Conservation (phyloP, 768 basidiomycete genomes). For the Lanmaoa rubissima region DNA sequence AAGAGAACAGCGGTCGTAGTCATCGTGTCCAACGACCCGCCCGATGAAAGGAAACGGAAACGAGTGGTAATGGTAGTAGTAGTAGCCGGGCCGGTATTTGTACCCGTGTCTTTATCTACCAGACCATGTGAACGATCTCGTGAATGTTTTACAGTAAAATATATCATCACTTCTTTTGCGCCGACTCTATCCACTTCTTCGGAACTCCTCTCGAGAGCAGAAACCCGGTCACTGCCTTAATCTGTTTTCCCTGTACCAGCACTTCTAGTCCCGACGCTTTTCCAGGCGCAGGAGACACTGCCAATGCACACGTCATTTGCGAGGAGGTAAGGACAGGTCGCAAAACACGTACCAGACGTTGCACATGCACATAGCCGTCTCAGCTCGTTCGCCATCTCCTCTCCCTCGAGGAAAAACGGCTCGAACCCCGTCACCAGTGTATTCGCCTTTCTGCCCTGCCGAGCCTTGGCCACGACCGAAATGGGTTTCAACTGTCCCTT, state of each 20-base stretch:
- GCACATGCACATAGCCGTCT: slow-evolving; percentile 75
- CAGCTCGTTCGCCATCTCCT: slow-evolving; percentile 77
- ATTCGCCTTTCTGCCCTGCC: slow-evolving; percentile 76
- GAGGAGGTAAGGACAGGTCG: not conserved
- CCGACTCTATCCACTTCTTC: slow-evolving; percentile 72
- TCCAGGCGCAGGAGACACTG: slow-evolving; percentile 64
- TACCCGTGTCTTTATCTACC: not conserved
- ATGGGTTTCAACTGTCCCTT: slow-evolving; percentile 78
- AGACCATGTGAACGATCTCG: not conserved
- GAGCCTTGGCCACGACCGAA: slow-evolving; percentile 61
- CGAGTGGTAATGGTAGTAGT: not conserved
- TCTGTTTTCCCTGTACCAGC: slow-evolving; percentile 84
- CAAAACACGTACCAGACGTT: slow-evolving; percentile 57
- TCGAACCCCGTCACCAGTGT: slow-evolving; percentile 83
- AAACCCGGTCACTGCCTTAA: slow-evolving; percentile 61
- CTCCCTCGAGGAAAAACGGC: slow-evolving; percentile 64
- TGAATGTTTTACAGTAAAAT: no score
- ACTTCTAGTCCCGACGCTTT: slow-evolving; percentile 65
- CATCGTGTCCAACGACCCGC: slow-evolving; percentile 2
- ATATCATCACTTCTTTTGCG: slow-evolving; percentile 42
- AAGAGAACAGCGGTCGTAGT: slow-evolving; percentile 15
- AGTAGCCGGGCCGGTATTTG: not conserved
- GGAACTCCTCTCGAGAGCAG: slow-evolving; percentile 71
- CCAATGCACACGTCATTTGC: not conserved
- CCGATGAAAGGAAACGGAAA: not conserved